Percentiles rank a stretch among this genome's conserved stretches.
phyloP scores from a whole-genome alignment of 2,329 filamentous ascomycete species.

The Aspergillus neoniger region DNA sequence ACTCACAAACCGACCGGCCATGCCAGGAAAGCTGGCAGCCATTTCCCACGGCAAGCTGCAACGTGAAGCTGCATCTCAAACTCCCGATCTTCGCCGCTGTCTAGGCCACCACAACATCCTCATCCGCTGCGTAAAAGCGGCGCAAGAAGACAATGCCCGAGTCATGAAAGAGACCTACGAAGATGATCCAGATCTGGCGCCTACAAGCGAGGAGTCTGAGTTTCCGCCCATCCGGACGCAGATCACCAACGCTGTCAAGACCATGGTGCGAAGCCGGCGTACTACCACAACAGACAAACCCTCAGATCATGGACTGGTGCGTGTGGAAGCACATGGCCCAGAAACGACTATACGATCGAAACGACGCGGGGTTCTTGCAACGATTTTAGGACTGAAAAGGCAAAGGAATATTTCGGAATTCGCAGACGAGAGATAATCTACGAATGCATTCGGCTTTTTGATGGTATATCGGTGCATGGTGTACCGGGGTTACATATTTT shows the following conservation, averaged over 20 bases:
- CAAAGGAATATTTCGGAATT: neutral
- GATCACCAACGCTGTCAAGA: slow-evolving; percentile 14
- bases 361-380: neutral
- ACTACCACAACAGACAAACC: neutral
- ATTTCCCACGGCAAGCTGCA: slow-evolving; percentile 20
- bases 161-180: neutral
- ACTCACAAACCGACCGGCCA: slow-evolving; percentile 2
- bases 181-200: neutral
- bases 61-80: slow-evolving; percentile 14
- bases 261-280: slow-evolving; percentile 12
- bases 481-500: too few relatives aligned
- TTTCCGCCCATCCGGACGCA: slow-evolving; percentile 11
- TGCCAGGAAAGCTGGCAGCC: slow-evolving; percentile 13
- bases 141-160: slow-evolving; percentile 14
- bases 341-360: neutral
- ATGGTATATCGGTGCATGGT: neutral
- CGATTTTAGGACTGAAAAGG: neutral
- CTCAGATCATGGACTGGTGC: neutral
- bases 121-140: slow-evolving; percentile 16
- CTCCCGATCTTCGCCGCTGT: slow-evolving; percentile 20
- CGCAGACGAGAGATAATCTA: neutral
- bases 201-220: neutral
- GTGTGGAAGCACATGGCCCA: neutral
- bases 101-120: slow-evolving; percentile 21
- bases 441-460: neutral